Percentiles rank a stretch among this genome's conserved stretches.
Conservation (phyloP, 208 protist genomes). For the Lotmaria passim region DNA sequence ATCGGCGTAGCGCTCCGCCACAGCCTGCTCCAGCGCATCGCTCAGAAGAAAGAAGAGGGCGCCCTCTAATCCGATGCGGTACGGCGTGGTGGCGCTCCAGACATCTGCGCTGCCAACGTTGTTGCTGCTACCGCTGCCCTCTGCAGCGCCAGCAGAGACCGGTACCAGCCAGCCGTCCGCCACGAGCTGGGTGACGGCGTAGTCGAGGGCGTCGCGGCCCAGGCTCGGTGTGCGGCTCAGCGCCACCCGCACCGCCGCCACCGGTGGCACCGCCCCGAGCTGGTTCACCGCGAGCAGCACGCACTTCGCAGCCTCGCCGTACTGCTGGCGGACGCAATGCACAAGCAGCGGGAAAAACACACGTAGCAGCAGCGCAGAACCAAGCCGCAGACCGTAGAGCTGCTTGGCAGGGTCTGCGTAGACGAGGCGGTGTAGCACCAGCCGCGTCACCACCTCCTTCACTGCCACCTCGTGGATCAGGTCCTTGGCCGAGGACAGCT, state of each 20-base stretch:
- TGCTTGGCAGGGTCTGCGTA: conserved; percentile 30
- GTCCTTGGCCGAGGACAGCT: conserved; percentile 16
- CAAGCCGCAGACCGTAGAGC: conserved; percentile 58
- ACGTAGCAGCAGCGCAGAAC: conserved; percentile 65
- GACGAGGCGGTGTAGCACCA: conserved; percentile 78
- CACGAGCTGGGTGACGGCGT: conserved; percentile 51
- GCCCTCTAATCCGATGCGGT: conserved; percentile 40
- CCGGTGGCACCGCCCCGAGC: conserved; percentile 56
- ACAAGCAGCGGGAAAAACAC: conserved; percentile 64
- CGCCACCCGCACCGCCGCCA: conserved; percentile 48
- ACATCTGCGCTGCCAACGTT: not conserved
- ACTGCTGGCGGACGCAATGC: conserved; percentile 50
- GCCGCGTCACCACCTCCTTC: conserved; percentile 72
- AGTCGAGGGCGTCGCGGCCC: conserved; percentile 39
- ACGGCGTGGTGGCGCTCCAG: conserved; percentile 32
- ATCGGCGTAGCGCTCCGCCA: conserved; percentile 34
- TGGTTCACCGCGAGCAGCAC: conserved; percentile 60
- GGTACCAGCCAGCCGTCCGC: conserved; percentile 58
- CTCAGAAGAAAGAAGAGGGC: conserved; percentile 29
- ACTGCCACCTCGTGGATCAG: conserved; percentile 63
- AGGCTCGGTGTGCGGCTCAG: conserved; percentile 41
- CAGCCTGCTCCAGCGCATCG: conserved; percentile 38
- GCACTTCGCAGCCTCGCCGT: conserved; percentile 61
- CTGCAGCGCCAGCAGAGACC: conserved; percentile 7
- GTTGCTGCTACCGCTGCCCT: not conserved